A percentile compares a stretch with the other conserved stretches of the same genome.
Conservation (phyloP, 371 early-diverging fungal species). For the Syncephalastrum monosporum region DNA sequence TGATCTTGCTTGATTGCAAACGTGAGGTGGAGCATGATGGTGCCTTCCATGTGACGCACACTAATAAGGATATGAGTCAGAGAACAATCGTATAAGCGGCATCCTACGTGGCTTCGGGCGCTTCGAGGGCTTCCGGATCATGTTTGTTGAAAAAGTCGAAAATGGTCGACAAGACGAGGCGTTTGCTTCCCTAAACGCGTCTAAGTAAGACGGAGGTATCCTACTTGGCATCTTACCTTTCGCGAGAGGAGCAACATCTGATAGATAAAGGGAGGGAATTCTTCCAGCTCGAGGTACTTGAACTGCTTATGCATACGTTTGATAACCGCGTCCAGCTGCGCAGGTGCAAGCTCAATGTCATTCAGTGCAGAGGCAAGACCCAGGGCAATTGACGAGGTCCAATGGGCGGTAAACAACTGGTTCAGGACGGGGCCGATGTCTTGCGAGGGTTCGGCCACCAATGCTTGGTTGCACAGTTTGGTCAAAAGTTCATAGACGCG, state of each 20-base stretch:
- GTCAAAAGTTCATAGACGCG: slow-evolving; percentile 46
- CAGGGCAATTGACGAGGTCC: slow-evolving; percentile 40
- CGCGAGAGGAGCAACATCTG: slow-evolving; percentile 56
- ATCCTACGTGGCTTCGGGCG: slow-evolving; percentile 2
- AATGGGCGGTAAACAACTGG: slow-evolving; percentile 33
- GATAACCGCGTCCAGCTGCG: slow-evolving; percentile 37
- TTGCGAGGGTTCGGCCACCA: slow-evolving; percentile 24
- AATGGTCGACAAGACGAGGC: slow-evolving; percentile 42
- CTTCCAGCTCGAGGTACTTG: slow-evolving; percentile 49
- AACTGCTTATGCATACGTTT: slow-evolving; percentile 46
- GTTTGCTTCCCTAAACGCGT: slow-evolving; percentile 41
- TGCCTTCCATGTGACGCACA: slow-evolving; percentile 49
- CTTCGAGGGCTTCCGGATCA: slow-evolving; percentile 19
- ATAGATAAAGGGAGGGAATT: slow-evolving; percentile 56
- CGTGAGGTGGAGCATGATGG: slow-evolving; percentile 59
- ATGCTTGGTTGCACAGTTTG: slow-evolving; percentile 42
- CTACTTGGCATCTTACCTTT: slow-evolving; percentile 39
- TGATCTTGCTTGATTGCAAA: slow-evolving; percentile 69
- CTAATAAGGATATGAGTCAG: slow-evolving; percentile 2
- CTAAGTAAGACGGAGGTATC: not conserved
- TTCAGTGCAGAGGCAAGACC: slow-evolving; percentile 48
- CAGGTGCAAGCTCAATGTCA: slow-evolving; percentile 46
- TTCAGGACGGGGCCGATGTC: slow-evolving; percentile 34
- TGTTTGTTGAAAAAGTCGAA: slow-evolving; percentile 43
- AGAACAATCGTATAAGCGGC: not conserved